Evolutionary conservation across 2,329 filamentous ascomycete species (phyloP).

Genomic region (Huntiella omanensis): DNA sequence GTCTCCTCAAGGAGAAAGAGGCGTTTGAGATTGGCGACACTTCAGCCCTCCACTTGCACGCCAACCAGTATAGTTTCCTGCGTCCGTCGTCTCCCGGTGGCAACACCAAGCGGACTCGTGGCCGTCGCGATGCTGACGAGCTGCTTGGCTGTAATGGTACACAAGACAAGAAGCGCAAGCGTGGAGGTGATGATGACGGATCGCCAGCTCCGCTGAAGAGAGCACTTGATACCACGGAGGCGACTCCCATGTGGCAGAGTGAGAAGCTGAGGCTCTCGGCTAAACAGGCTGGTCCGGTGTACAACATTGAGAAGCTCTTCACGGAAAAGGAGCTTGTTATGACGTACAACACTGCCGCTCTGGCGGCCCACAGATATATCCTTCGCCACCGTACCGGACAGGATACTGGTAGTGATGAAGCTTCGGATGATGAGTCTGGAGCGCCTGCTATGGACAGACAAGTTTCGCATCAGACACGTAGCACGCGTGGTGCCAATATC

Average conservation of each 20-base stretch:
- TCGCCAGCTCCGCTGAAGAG: constrained; percentile 40
- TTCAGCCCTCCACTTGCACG: constrained; percentile 45
- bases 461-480: constrained; percentile 44
- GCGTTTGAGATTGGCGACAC: constrained; percentile 48
- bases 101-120: constrained; percentile 43
- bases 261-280: constrained; percentile 35
- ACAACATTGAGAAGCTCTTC: constrained; percentile 51
- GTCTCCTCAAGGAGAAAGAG: constrained; percentile 47
- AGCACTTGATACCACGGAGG: constrained; percentile 34
- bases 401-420: constrained; percentile 25
- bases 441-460: constrained; percentile 44
- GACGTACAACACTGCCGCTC: constrained; percentile 43
- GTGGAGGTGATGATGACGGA: constrained; percentile 40
- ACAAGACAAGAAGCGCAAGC: constrained; percentile 45
- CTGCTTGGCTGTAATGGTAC: constrained; percentile 20
- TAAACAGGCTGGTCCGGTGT: constrained; percentile 39
- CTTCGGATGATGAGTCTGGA: constrained; percentile 33
- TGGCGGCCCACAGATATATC: constrained; percentile 43
- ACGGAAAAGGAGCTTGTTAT: constrained; percentile 50
- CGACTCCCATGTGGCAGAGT: constrained; percentile 43
- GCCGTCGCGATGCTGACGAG: constrained; percentile 43
- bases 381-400: constrained; percentile 30
- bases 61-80: constrained; percentile 47
- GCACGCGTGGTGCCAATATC: constrained; percentile 36
- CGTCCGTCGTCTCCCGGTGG: constrained; percentile 47